Conservation (phyloP, 1,139 yeast species). For the Pichia kudriavzevii region DNA sequence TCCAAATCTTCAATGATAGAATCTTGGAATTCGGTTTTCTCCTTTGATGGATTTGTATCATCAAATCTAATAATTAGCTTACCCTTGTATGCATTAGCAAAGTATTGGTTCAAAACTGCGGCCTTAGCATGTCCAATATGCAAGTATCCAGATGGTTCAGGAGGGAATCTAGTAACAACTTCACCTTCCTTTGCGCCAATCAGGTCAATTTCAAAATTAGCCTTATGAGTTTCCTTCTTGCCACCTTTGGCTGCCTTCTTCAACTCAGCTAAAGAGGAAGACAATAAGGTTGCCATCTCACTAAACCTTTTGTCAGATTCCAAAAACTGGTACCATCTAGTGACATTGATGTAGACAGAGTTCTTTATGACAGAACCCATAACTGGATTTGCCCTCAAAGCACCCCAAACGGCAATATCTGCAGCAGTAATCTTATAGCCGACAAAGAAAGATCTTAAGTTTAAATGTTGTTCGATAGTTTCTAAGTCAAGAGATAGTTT, state of each 20-base stretch:
- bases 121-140: conserved; percentile 98
- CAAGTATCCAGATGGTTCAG: conserved; percentile 85
- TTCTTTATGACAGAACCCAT: conserved; percentile 86
- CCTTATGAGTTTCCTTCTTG: conserved; percentile 75
- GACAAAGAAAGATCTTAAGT: conserved; percentile 71
- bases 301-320: conserved; percentile 64
- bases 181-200: conserved; percentile 86
- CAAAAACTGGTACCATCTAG: conserved; percentile 87
- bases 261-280: conserved; percentile 63
- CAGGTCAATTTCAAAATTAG: conserved; percentile 87
- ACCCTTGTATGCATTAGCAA: conserved; percentile 90
- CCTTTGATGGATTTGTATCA: conserved; percentile 95
- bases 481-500: conserved; percentile 73
- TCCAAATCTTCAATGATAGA: conserved; percentile 85
- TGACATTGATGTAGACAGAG: conserved; percentile 73
- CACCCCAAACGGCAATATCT: conserved; percentile 91
- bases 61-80: conserved; percentile 92
- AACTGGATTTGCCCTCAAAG: conserved; percentile 83
- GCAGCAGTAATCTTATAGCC: conserved; percentile 65
- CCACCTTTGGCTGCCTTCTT: conserved; percentile 67
- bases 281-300: conserved; percentile 57
- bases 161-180: conserved; percentile 97
- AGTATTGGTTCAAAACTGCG: conserved; percentile 88
- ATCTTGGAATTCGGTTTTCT: conserved; percentile 86
- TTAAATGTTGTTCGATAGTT: conserved; percentile 71